Evolutionary conservation across 2,329 filamentous ascomycete species (phyloP).

Genomic region (Akanthomyces dipterigenus): DNA sequence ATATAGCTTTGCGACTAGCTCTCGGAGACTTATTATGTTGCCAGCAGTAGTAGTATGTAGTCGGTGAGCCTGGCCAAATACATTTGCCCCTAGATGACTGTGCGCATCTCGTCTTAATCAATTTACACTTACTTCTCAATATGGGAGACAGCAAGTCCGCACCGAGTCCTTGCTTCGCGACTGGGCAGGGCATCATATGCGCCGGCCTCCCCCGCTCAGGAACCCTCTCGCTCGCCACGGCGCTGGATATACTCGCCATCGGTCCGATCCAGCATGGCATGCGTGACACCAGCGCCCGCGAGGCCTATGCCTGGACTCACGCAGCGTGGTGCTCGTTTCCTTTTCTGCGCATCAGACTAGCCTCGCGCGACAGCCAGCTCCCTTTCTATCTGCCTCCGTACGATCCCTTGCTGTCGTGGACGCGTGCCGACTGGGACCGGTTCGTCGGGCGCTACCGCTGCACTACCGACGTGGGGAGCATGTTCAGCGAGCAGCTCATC

Average conservation of each 20-base stretch:
- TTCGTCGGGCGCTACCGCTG: not conserved
- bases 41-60: not conserved
- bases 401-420: slow-evolving; percentile 1
- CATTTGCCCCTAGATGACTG: not conserved
- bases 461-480: slow-evolving; percentile 2
- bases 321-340: slow-evolving; percentile 3
- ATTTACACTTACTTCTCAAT: not conserved
- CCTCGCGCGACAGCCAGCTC: not conserved
- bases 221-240: not conserved
- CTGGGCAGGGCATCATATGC: slow-evolving; percentile 4
- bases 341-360: not conserved
- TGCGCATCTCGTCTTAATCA: not conserved
- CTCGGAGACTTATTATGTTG: not conserved
- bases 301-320: slow-evolving; percentile 3
- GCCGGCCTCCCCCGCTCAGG: slow-evolving; percentile 4
- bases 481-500: slow-evolving; percentile 3
- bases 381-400: not conserved
- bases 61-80: not conserved
- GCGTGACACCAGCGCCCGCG: not conserved
- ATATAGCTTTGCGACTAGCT: not conserved
- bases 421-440: not conserved
- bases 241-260: slow-evolving; percentile 1
- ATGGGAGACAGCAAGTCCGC: not conserved
- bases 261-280: slow-evolving; percentile 2
- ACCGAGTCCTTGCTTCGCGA: not conserved